Conservation (phyloP, 2,329 filamentous ascomycete species). For the Pyricularia pennisetigena region DNA sequence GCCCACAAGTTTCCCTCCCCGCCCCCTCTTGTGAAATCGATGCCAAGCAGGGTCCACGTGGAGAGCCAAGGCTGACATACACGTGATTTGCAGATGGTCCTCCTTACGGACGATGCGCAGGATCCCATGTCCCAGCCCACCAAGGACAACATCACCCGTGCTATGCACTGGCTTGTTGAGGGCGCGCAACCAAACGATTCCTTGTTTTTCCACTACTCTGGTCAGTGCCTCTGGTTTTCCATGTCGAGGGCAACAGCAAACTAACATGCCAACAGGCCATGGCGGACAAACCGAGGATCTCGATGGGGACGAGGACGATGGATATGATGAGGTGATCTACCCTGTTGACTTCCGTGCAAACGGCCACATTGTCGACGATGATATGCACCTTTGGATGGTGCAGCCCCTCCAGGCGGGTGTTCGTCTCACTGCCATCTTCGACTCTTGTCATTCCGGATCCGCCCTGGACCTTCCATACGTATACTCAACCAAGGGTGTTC, state of each 20-base stretch:
- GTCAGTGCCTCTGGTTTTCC: slow-evolving; percentile 22
- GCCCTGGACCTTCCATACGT: slow-evolving; percentile 70
- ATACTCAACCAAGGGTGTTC: slow-evolving; percentile 69
- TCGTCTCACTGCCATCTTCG: slow-evolving; percentile 72
- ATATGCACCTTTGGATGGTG: slow-evolving; percentile 73
- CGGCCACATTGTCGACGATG: slow-evolving; percentile 70
- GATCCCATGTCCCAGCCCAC: slow-evolving; percentile 63
- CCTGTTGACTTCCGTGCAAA: slow-evolving; percentile 60
- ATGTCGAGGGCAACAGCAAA: neutral
- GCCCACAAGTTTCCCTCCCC: neutral
- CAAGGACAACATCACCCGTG: slow-evolving; percentile 64
- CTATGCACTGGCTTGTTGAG: slow-evolving; percentile 67
- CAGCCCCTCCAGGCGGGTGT: slow-evolving; percentile 70
- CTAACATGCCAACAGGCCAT: slow-evolving; percentile 42
- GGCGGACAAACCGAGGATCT: slow-evolving; percentile 65
- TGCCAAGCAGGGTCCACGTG: neutral
- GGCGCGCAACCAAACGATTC: slow-evolving; percentile 65
- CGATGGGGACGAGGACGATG: slow-evolving; percentile 70
- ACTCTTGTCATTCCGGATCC: slow-evolving; percentile 72
- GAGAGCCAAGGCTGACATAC: neutral
- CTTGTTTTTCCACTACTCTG: slow-evolving; percentile 69
- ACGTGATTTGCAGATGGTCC: slow-evolving; percentile 45
- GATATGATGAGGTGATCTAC: slow-evolving; percentile 71
- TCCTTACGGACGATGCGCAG: slow-evolving; percentile 64
- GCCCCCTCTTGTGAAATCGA: neutral